Percentiles rank a stretch among this genome's conserved stretches.
phyloP scores from a whole-genome alignment of 2,329 filamentous ascomycete genomes.

The Xylariomycetidae sp. region DNA sequence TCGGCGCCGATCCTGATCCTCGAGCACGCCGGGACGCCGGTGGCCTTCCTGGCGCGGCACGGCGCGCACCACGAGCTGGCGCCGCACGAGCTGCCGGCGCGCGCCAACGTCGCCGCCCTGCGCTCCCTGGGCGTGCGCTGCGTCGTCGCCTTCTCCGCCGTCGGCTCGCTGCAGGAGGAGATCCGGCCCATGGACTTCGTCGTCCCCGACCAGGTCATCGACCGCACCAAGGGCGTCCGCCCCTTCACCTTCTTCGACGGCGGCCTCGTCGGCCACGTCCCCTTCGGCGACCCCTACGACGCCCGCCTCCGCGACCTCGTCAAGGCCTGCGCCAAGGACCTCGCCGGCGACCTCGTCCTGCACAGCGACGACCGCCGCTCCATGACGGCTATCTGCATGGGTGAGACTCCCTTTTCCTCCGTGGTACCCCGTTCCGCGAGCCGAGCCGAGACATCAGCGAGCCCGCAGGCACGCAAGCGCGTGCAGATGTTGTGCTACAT shows the following conservation, averaged over 20 bases:
- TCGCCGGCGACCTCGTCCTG: slow-evolving; percentile 77
- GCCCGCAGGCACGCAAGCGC: neutral
- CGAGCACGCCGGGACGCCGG: slow-evolving; percentile 71
- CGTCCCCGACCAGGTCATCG: slow-evolving; percentile 91
- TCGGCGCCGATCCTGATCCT: slow-evolving; percentile 76
- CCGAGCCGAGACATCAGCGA: slow-evolving; percentile 1
- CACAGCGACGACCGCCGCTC: slow-evolving; percentile 81
- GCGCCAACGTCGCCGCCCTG: slow-evolving; percentile 97
- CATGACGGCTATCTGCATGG: slow-evolving; percentile 91
- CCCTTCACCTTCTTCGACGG: slow-evolving; percentile 95
- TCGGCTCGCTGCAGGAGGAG: slow-evolving; percentile 85
- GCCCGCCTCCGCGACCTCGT: slow-evolving; percentile 69
- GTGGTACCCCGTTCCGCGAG: too few species aligned
- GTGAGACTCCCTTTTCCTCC: slow-evolving; percentile 37
- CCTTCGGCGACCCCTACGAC: slow-evolving; percentile 95
- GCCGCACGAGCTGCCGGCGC: slow-evolving; percentile 89
- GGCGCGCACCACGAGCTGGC: slow-evolving; percentile 82
- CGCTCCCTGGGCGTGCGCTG: slow-evolving; percentile 82
- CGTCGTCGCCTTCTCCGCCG: slow-evolving; percentile 91
- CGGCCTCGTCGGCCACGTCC: slow-evolving; percentile 88
- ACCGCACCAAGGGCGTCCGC: slow-evolving; percentile 90
- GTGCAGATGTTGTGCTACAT: too few species aligned
- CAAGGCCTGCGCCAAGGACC: slow-evolving; percentile 63
- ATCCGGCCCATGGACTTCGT: slow-evolving; percentile 97
- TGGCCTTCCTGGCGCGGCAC: slow-evolving; percentile 93